phyloP scores from a whole-genome alignment of 2,329 filamentous ascomycete species.

The Diaporthe ilicicola region DNA sequence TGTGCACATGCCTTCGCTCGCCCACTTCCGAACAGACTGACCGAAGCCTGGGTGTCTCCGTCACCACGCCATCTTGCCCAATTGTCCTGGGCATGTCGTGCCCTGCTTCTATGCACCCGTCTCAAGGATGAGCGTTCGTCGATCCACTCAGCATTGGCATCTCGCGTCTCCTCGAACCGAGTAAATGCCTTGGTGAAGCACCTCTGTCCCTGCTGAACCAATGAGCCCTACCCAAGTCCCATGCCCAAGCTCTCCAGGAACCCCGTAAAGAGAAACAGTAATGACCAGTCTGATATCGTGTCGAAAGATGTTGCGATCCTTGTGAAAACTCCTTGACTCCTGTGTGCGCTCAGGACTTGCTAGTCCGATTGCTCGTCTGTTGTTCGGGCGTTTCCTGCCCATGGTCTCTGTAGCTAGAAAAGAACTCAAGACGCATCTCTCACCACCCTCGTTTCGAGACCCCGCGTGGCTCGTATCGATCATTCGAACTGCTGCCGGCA shows the following conservation, averaged over 20 bases:
- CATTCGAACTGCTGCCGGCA: conserved; percentile 31
- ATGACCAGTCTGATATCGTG: conserved; percentile 29
- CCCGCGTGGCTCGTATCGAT: conserved; percentile 30
- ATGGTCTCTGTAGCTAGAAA: not conserved
- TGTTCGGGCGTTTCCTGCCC: not conserved
- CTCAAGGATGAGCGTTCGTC: not conserved
- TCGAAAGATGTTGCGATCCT: not conserved
- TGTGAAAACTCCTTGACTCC: conserved; percentile 5
- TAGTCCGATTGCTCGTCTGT: not conserved
- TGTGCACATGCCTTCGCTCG: conserved; percentile 21
- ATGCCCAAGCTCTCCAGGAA: not conserved
- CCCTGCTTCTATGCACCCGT: not conserved
- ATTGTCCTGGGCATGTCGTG: not conserved
- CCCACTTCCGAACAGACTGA: not conserved
- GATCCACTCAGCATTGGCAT: not conserved
- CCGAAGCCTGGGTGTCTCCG: not conserved
- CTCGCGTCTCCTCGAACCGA: not conserved
- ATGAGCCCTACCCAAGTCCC: not conserved
- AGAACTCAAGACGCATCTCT: not conserved
- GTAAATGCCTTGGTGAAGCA: conserved; percentile 9
- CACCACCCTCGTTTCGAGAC: conserved; percentile 32
- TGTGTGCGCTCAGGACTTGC: not conserved
- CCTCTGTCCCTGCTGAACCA: not conserved
- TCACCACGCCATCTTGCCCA: not conserved
- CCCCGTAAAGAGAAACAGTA: conserved; percentile 17